Evolutionary conservation across 2,329 filamentous ascomycete species (phyloP).

Genomic region (Cladosporium sp.): DNA sequence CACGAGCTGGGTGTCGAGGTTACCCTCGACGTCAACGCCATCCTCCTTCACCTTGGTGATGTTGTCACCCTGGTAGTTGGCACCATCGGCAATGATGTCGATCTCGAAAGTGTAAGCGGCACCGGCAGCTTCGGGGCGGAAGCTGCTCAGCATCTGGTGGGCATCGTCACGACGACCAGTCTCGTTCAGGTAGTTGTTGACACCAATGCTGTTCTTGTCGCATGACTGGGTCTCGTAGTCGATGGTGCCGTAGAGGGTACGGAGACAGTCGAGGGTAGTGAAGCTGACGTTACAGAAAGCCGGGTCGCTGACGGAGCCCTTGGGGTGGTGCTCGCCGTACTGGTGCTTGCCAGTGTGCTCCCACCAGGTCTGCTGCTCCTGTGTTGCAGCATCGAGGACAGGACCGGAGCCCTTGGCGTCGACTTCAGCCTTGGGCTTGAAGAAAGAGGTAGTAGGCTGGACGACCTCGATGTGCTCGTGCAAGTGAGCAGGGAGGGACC

Average conservation of each 20-base stretch:
- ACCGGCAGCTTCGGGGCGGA: conserved; percentile 47
- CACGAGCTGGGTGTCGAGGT: conserved; percentile 61
- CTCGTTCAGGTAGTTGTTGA: conserved; percentile 46
- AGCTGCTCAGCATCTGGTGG: conserved; percentile 51
- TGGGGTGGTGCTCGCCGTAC: conserved; percentile 12
- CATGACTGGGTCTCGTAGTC: conserved; percentile 46
- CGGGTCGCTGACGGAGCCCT: conserved; percentile 17
- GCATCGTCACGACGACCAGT: conserved; percentile 53
- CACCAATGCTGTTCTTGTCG: conserved; percentile 42
- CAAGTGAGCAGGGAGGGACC: conserved; percentile 56
- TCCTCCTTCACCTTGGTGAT: conserved; percentile 15
- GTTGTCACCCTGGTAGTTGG: conserved; percentile 42
- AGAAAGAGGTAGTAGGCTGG: conserved; percentile 59
- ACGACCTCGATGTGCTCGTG: conserved; percentile 57
- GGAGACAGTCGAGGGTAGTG: conserved; percentile 52
- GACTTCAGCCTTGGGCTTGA: conserved; percentile 34
- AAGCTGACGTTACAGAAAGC: conserved; percentile 48
- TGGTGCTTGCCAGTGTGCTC: conserved; percentile 17
- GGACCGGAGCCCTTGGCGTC: conserved; percentile 18
- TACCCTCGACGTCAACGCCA: conserved; percentile 51
- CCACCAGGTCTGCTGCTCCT: conserved; percentile 20
- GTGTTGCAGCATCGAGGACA: conserved; percentile 23
- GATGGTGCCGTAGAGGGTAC: conserved; percentile 52
- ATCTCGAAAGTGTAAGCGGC: conserved; percentile 54
- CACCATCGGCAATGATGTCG: conserved; percentile 53